These are phyloP conservation scores for Zea luxurians DNA, from an alignment of 176 grass and related monocot genomes.

Conservation along the genomic window DNA sequence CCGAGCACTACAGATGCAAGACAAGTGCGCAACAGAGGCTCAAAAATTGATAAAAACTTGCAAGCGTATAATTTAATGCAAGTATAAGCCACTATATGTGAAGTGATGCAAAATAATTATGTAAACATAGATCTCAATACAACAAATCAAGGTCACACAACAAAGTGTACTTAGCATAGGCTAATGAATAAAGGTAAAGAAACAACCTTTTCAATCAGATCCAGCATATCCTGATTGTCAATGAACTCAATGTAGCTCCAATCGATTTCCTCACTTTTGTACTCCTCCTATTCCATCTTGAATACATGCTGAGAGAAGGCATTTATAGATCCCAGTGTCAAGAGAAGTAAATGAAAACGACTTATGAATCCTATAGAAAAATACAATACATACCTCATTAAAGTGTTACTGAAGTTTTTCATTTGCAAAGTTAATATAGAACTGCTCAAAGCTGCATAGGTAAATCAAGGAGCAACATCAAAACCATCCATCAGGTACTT, in stretches of 20 bases:
- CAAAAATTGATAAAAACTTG: neutral
- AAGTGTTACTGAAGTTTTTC: conserved; percentile 99
- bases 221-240: too few relatives aligned
- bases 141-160: too few relatives aligned
- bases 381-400: conserved; percentile 64
- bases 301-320: conserved; percentile 86
- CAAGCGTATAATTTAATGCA: conserved; percentile 16
- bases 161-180: too few relatives aligned
- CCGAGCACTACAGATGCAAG: neutral
- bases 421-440: too few relatives aligned
- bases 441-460: too few relatives aligned
- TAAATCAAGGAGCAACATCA: too few relatives aligned
- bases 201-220: too few relatives aligned
- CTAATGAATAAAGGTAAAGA: too few relatives aligned
- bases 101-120: too few relatives aligned
- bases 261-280: conserved; percentile 90
- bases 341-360: conserved; percentile 32
- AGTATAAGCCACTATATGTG: too few relatives aligned
- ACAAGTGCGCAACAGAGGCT: neutral
- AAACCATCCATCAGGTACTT: too few relatives aligned
- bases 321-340: conserved; percentile 27
- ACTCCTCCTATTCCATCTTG: conserved; percentile 99
- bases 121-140: too few relatives aligned
- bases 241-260: conserved; percentile 99
- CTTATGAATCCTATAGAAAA: neutral